Evolutionary conservation across 306 rosid species (phyloP), one percentile per base, ranked within the genome.

Genomic region (Vigna trinervia): DNA sequence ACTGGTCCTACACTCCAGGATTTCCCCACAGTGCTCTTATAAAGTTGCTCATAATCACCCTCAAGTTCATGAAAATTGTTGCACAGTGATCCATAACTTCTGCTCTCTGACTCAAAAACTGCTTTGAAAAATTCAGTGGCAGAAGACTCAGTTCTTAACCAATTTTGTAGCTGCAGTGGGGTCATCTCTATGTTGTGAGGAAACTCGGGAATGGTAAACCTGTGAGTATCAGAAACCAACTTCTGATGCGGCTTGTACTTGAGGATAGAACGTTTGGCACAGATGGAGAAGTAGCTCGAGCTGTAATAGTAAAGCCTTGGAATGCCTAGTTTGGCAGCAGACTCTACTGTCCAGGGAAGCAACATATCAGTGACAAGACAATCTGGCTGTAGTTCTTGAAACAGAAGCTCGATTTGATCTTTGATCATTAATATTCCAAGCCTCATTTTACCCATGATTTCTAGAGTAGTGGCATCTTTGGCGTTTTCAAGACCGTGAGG

Each of bases 1-100:
- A 76, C 78, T 19, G 85, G 85, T 63, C 82, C 85, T 11, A 82
- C 5, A 15, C 50, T 61, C 85, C 85, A 81, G 28, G 69, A 69
- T 53, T 81, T 81, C 74, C 85, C 78, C 5, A 17, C 9, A 19
- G 23, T 20, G 20, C 6, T 60, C 50, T 53, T 20, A 39, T 50
- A 8, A 52, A 69, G 85, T 32, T 76, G 10, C 54, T 60, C 81
- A 70, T 81, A 81, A 13, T 75, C 77, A 61, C 74, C 34, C 53
- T 81, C 81, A 3, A 76, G 85, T 28, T 76, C 85, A 19, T 69
- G 61, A 52, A 76, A 81, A 66, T 73, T 76, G 15, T 81, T 81
- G 32, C 19, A 81, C 13, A 81, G 30, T 1, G 81, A 19, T 8
- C 85, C 85, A 76, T 81, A 81, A 74, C 81, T 81, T 76, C 14